Evolutionary conservation across 2,329 filamentous ascomycete species (phyloP), one percentile per base, ranked within the genome.

Genomic region (Penicillium vulpinum): DNA sequence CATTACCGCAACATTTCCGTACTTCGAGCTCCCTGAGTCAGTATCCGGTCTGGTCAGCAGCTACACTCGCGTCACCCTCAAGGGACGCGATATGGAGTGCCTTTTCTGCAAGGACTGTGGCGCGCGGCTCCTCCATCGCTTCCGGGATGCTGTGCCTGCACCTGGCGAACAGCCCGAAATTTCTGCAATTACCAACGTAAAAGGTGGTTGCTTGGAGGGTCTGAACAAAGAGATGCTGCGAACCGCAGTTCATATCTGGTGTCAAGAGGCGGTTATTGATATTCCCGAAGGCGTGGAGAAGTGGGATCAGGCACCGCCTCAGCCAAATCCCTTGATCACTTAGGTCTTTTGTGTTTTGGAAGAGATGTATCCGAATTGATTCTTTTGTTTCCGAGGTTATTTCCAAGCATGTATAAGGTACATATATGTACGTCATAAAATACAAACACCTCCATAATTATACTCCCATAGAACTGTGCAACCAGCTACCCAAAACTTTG

Each of bases 101-200:
- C 86, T 88, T 68, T 89, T 89, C 67, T 89, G 87, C 70, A 85
- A 80, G 54, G 77, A 74, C 31, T 90, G 88, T 67, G 88, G 88
- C 11, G 87, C 85, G 4, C 77, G 88, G 3, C 72, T 90, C 39
- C 74, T 90, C 48, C 87, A 90, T 73, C 79, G 80, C 5, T 57
- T 61, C 40, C 58, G 41, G 22, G 60, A 66, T 51, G 13, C 24
- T 8, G 45, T 62, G 22, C 61, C 64, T 21, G 84, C 81, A 11
- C 80, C 82, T 2, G 84, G 79, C 11, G 84, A 87, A 62, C 81
- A 83, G 57, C 56, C 61, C 1, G 18, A 33, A n/a, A 55, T 58
- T 5, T 54, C 53, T 16, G 62, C 64, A 2, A 80, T 86, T 46
- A 81, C 88, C 39, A 84, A 83, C 16, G 81, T 90, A 44, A 89